Percentiles rank a stretch among this genome's conserved stretches.
phyloP scores from a whole-genome alignment of 345 rosid species.

The Brassica napus region DNA sequence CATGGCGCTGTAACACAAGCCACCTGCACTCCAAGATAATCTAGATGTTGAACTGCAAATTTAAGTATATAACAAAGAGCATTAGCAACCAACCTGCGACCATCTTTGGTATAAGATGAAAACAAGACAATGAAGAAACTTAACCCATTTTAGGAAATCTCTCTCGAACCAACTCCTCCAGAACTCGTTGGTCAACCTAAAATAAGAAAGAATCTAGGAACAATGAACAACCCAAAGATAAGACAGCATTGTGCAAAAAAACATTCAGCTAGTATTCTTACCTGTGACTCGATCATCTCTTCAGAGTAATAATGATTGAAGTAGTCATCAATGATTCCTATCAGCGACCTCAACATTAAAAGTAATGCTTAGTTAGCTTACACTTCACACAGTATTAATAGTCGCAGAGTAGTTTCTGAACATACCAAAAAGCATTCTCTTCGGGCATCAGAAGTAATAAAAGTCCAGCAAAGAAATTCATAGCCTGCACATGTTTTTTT shows the following conservation, averaged over 20 bases:
- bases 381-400: constrained; percentile 19
- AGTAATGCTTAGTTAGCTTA: constrained; percentile 11
- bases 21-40: constrained; percentile 93
- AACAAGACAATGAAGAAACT: constrained; percentile 23
- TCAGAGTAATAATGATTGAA: constrained; percentile 95
- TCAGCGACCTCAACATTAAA: constrained; percentile 62
- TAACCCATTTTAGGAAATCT: constrained; percentile 95
- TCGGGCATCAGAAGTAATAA: constrained; percentile 96
- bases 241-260: background rate
- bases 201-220: constrained; percentile 33
- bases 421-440: constrained; percentile 98
- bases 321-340: constrained; percentile 89
- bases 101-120: background rate
- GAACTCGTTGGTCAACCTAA: constrained; percentile 94
- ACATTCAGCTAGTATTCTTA: constrained; percentile 35
- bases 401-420: constrained; percentile 24
- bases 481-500: constrained; percentile 60
- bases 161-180: constrained; percentile 91
- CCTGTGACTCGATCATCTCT: constrained; percentile 99
- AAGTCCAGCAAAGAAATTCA: constrained; percentile 97
- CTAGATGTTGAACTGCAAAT: constrained; percentile 88
- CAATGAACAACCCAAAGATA: background rate
- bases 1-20: constrained; percentile 98
- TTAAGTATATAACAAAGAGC: constrained; percentile 21
- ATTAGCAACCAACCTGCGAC: constrained; percentile 14